Conservation (phyloP, 2,329 filamentous ascomycete species). For the Pezicula radicicola region DNA sequence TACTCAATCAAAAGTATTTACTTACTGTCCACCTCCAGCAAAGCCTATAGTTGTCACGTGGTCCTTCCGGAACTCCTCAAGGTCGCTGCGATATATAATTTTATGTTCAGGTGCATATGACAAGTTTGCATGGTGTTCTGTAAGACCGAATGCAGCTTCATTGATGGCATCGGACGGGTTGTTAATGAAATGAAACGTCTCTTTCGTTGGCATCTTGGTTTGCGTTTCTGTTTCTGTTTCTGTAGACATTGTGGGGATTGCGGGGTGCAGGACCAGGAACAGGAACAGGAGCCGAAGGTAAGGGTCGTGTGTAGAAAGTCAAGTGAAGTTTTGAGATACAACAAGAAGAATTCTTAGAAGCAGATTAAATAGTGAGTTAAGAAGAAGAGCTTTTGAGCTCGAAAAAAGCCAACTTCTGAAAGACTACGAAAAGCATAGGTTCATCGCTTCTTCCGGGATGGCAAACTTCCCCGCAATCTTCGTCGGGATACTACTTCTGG, state of each 20-base stretch:
- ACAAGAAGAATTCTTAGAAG: background rate
- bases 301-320: background rate
- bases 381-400: no score
- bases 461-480: constrained; percentile 10
- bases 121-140: constrained; percentile 19
- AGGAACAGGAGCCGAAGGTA: background rate
- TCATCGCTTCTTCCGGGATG: background rate
- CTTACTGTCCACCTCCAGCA: constrained; percentile 25
- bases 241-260: background rate
- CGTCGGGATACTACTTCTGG: constrained; percentile 11
- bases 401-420: no score
- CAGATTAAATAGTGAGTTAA: background rate
- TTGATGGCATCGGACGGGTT: constrained; percentile 20
- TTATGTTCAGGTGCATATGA: constrained; percentile 19
- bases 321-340: background rate
- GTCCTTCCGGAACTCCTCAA: constrained; percentile 19
- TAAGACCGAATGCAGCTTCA: constrained; percentile 20
- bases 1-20: background rate
- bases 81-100: constrained; percentile 21
- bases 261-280: background rate
- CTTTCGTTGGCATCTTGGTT: constrained; percentile 13
- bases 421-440: no score
- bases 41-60: constrained; percentile 26
- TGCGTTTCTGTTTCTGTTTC: constrained; percentile 11
- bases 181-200: constrained; percentile 25